A percentile compares a stretch with the other conserved stretches of the same genome.
Evolutionary conservation across 345 rosid genomes (phyloP).

Genomic region (Rhodamnia argentea): DNA sequence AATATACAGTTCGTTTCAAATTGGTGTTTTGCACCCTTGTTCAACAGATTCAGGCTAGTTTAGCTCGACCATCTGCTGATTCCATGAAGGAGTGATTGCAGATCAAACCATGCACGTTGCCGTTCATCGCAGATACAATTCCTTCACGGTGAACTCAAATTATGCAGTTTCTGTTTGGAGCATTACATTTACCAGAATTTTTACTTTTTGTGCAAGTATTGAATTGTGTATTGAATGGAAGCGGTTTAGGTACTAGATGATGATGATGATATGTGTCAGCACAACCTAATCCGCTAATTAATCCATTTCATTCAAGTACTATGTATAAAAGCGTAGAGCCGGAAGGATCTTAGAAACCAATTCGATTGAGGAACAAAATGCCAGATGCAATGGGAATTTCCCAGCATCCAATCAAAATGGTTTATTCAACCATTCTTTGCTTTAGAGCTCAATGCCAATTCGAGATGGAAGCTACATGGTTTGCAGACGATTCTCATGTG

Average conservation of each 20-base stretch:
- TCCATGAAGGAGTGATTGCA: slow-evolving; percentile 62
- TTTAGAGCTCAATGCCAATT: slow-evolving; percentile 74
- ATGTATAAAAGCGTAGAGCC: too few relatives aligned
- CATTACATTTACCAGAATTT: neutral
- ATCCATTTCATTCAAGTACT: too few relatives aligned
- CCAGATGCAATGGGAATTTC: slow-evolving; percentile 29
- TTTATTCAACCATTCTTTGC: slow-evolving; percentile 65
- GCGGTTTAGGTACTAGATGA: too few relatives aligned
- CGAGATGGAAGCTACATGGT: slow-evolving; percentile 78
- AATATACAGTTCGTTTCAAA: neutral
- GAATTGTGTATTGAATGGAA: too few relatives aligned
- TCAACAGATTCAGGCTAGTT: slow-evolving; percentile 51
- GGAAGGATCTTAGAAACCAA: too few relatives aligned
- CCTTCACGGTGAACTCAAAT: slow-evolving; percentile 41
- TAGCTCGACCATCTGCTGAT: slow-evolving; percentile 63
- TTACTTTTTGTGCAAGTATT: neutral
- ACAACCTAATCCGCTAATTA: too few relatives aligned
- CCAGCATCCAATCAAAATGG: slow-evolving; percentile 44
- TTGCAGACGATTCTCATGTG: slow-evolving; percentile 49
- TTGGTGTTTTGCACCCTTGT: neutral
- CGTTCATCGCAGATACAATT: slow-evolving; percentile 49
- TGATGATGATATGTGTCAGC: too few relatives aligned
- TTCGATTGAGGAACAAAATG: slow-evolving; percentile 45
- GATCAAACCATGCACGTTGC: slow-evolving; percentile 41
- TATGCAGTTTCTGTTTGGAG: neutral